Conservation (phyloP, 2,329 filamentous ascomycete species). For the Chaetomiaceae sp. region DNA sequence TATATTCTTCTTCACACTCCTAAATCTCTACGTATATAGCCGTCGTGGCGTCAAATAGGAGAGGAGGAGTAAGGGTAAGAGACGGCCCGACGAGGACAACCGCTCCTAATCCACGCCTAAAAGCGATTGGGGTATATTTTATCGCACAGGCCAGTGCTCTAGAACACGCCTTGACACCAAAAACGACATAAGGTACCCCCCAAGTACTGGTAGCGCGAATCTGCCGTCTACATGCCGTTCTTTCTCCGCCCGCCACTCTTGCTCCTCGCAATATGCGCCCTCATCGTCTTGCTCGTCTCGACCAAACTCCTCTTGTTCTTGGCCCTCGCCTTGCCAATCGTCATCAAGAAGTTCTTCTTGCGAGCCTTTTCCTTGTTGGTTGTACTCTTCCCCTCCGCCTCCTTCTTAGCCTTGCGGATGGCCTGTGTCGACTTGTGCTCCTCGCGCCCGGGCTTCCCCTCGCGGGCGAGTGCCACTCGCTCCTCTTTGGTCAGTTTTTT, state of each 20-base stretch:
- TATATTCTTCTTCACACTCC: no score
- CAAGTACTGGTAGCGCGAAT: no score
- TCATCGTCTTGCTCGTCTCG: constrained; percentile 75
- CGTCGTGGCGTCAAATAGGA: no score
- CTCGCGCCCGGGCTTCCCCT: constrained; percentile 70
- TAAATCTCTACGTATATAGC: no score
- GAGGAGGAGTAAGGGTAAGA: no score
- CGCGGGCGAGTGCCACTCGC: constrained; percentile 74
- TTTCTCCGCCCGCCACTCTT: constrained; percentile 80
- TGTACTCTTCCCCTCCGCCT: constrained; percentile 84
- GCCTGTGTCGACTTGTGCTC: constrained; percentile 86
- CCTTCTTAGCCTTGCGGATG: constrained; percentile 81
- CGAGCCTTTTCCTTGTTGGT: constrained; percentile 96
- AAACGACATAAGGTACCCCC: neutral
- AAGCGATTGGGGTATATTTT: no score
- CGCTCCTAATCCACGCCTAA: no score
- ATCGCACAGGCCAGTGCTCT: no score
- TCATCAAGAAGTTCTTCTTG: constrained; percentile 99
- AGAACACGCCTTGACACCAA: neutral
- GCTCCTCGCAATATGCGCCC: constrained; percentile 74
- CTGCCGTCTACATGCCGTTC: constrained; percentile 45
- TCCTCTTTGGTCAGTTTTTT: constrained; percentile 89
- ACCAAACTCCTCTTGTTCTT: constrained; percentile 94
- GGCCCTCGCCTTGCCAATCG: constrained; percentile 86
- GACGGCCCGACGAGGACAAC: no score